phyloP scores from a whole-genome alignment of 495 filamentous ascomycete genomes.

The Durotheca rogersii region DNA sequence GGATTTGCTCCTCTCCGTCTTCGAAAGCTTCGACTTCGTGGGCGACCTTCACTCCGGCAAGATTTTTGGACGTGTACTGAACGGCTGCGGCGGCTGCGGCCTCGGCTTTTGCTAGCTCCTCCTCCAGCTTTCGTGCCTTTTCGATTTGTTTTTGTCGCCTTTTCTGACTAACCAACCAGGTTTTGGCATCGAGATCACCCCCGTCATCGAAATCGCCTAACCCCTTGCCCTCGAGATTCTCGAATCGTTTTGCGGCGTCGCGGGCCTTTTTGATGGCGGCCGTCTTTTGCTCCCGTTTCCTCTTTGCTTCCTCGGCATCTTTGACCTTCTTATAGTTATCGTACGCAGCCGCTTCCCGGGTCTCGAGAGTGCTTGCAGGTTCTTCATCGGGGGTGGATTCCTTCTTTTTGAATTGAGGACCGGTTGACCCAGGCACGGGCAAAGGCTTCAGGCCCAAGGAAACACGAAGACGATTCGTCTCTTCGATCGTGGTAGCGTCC shows the following conservation, averaged over 20 bases:
- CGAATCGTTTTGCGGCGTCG: constrained; percentile 73
- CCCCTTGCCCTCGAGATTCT: constrained; percentile 74
- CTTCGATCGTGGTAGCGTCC: constrained; percentile 86
- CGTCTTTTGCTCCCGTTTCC: constrained; percentile 71
- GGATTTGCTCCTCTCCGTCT: constrained; percentile 76
- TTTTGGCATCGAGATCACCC: constrained; percentile 71
- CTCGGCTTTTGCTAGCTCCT: constrained; percentile 63
- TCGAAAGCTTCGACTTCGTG: constrained; percentile 79
- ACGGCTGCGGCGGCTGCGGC: constrained; percentile 47
- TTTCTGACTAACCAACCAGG: constrained; percentile 84
- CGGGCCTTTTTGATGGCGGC: constrained; percentile 85
- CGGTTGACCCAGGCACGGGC: constrained; percentile 69
- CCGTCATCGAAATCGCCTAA: constrained; percentile 71
- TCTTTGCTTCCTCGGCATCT: constrained; percentile 63
- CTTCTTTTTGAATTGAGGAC: constrained; percentile 38
- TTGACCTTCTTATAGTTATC: constrained; percentile 59
- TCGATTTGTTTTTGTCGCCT: constrained; percentile 90
- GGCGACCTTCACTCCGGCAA: constrained; percentile 87
- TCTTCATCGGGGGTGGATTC: constrained; percentile 50
- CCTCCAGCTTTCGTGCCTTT: constrained; percentile 67
- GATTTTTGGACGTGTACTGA: constrained; percentile 77
- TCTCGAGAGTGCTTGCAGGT: constrained; percentile 72
- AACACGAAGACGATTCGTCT: constrained; percentile 89
- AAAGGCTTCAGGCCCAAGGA: constrained; percentile 89
- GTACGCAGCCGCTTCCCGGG: constrained; percentile 72